Conservation (phyloP, 2,329 filamentous ascomycete species). For the Graphilbum ipis-grandicollis region DNA sequence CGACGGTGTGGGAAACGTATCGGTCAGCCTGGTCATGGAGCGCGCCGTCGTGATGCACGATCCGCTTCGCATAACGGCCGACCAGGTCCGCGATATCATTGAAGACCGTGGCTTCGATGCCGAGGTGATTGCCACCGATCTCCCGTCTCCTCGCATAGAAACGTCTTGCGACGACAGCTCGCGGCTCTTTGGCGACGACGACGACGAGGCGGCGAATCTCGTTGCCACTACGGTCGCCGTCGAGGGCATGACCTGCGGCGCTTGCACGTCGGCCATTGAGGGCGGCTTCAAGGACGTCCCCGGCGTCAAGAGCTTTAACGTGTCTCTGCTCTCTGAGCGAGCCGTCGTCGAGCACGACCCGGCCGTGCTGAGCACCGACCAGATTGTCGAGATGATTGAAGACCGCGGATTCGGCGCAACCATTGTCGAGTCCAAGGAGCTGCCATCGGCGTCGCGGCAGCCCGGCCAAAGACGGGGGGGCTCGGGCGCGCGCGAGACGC, state of each 20-base stretch:
- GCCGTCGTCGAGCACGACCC: conserved; percentile 73
- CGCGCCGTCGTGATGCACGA: conserved; percentile 90
- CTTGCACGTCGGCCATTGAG: conserved; percentile 75
- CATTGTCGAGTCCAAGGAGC: conserved; percentile 52
- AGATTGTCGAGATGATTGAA: conserved; percentile 43
- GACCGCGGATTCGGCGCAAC: conserved; percentile 67
- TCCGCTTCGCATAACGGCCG: conserved; percentile 52
- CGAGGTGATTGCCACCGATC: conserved; percentile 66
- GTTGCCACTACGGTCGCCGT: conserved; percentile 62
- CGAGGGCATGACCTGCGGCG: conserved; percentile 82
- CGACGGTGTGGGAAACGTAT: conserved; percentile 68
- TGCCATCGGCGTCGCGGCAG: conserved; percentile 16
- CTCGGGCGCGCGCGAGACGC: conserved; percentile 19
- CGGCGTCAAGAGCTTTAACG: conserved; percentile 60
- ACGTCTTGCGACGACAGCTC: conserved; percentile 13
- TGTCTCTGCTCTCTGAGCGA: conserved; percentile 69
- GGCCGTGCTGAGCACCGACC: conserved; percentile 28
- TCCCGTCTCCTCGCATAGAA: conserved; percentile 35
- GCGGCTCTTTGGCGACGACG: conserved; percentile 19
- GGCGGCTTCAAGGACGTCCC: conserved; percentile 58
- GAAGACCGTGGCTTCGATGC: conserved; percentile 89
- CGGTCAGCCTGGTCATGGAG: conserved; percentile 88
- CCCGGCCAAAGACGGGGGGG: conserved; percentile 17
- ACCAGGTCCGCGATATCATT: conserved; percentile 67
- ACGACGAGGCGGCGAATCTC: conserved; percentile 20